Percentiles rank a stretch among this genome's conserved stretches.
Conservation (phyloP, 768 basidiomycete genomes). For the Mycena rebaudengoi region DNA sequence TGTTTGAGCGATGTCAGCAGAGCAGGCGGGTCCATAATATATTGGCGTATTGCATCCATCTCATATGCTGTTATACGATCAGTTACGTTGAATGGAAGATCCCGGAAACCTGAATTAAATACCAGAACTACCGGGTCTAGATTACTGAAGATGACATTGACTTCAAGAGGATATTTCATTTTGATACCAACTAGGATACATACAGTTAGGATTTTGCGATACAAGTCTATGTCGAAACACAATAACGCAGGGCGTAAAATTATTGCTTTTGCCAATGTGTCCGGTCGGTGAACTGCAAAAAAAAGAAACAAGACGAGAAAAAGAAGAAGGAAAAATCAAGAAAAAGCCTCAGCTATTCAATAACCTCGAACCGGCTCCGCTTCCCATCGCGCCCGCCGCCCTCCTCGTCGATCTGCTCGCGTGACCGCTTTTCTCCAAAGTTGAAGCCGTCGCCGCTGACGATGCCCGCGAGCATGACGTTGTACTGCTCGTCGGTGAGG, state of each 20-base stretch:
- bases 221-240: too few species aligned
- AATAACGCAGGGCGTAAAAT: neutral
- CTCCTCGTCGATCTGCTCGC: constrained; percentile 42
- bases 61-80: too few species aligned
- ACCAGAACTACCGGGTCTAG: too few species aligned
- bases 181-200: too few species aligned
- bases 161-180: too few species aligned
- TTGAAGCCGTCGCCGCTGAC: constrained; percentile 69
- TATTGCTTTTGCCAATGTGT: neutral
- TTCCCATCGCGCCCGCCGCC: constrained; percentile 56
- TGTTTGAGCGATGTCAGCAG: too few species aligned
- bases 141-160: too few species aligned
- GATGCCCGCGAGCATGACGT: constrained; percentile 76
- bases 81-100: too few species aligned
- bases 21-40: too few species aligned
- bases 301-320: neutral
- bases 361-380: constrained; percentile 66
- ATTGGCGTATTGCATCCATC: too few species aligned
- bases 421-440: constrained; percentile 43
- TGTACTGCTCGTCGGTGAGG: constrained; percentile 89
- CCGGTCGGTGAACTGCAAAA: neutral
- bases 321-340: neutral
- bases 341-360: constrained; percentile 49
- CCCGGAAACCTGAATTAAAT: too few species aligned
- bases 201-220: too few species aligned